These are phyloP conservation scores for Colletotrichum graminicola DNA, from an alignment of 2,329 filamentous ascomycete genomes.

Conservation along the genomic window DNA sequence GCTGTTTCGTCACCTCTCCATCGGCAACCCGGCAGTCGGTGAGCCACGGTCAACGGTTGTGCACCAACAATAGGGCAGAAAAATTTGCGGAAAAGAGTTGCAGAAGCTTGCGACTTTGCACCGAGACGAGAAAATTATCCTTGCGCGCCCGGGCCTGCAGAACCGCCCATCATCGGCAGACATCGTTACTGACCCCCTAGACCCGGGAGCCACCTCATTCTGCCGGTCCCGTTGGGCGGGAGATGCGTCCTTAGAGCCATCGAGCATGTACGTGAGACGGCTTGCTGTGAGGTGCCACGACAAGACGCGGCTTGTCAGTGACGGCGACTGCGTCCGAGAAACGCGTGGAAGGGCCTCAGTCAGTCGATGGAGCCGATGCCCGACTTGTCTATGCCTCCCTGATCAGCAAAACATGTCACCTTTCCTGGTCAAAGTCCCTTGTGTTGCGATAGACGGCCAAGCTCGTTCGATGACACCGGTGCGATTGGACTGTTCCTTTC, in stretches of 20 bases:
- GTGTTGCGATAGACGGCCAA: slow-evolving; percentile 8
- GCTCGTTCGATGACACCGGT: slow-evolving; percentile 16
- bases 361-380: slow-evolving; percentile 3
- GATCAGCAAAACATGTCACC: slow-evolving; percentile 6
- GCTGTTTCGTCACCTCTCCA: not conserved
- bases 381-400: slow-evolving; percentile 6
- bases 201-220: slow-evolving; percentile 28
- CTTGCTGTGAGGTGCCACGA: slow-evolving; percentile 41
- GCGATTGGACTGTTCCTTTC: slow-evolving; percentile 8
- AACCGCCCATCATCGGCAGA: slow-evolving; percentile 25
- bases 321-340: slow-evolving; percentile 19
- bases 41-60: slow-evolving; percentile 7
- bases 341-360: slow-evolving; percentile 34
- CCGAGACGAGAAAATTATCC: not conserved
- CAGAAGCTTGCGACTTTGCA: slow-evolving; percentile 13
- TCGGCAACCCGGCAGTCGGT: slow-evolving; percentile 2
- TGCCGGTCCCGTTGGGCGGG: slow-evolving; percentile 39
- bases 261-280: slow-evolving; percentile 23
- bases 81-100: not conserved
- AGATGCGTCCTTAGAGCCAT: slow-evolving; percentile 26
- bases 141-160: slow-evolving; percentile 21
- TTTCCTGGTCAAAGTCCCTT: not conserved
- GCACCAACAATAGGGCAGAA: slow-evolving; percentile 6
- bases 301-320: slow-evolving; percentile 30
- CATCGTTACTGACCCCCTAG: slow-evolving; percentile 5